These are phyloP conservation scores for Akanthomyces dipterigenus DNA, from an alignment of 2,329 filamentous ascomycete species.

Conservation along the genomic window DNA sequence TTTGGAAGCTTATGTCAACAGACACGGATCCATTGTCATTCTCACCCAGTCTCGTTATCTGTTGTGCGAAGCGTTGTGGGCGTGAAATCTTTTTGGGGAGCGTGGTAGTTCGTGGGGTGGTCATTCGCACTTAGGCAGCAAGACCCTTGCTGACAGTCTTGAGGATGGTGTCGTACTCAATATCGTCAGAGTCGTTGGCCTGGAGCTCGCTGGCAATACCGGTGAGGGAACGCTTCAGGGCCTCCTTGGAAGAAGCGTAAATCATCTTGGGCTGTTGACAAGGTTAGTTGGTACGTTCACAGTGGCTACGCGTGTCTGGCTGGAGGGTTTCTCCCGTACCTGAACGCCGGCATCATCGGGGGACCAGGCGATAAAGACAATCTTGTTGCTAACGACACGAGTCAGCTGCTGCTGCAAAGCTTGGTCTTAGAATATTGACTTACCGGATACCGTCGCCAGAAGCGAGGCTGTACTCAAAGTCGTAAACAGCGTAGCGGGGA, in stretches of 20 bases:
- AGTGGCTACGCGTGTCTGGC: neutral
- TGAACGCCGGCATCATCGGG: conserved; percentile 74
- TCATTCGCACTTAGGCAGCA: conserved; percentile 38
- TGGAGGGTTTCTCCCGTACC: conserved; percentile 40
- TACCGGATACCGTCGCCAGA: conserved; percentile 68
- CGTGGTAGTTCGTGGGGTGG: neutral
- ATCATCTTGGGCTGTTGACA: conserved; percentile 70
- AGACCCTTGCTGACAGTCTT: conserved; percentile 58
- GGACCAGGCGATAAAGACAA: conserved; percentile 73
- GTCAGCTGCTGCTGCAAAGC: conserved; percentile 19
- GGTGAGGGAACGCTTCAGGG: conserved; percentile 71
- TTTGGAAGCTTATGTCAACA: neutral
- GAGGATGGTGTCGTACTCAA: conserved; percentile 69
- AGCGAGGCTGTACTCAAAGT: conserved; percentile 70
- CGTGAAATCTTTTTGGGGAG: neutral
- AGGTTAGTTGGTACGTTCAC: conserved; percentile 3
- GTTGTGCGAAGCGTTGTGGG: neutral
- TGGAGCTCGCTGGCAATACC: conserved; percentile 72
- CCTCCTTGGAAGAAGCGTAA: conserved; percentile 84
- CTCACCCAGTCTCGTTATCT: neutral
- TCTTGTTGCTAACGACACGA: conserved; percentile 55
- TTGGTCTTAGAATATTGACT: conserved; percentile 13
- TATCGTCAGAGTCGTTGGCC: conserved; percentile 77
- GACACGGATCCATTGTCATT: neutral
- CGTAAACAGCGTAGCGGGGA: conserved; percentile 78